Base-by-base conservation (phyloP, 1,139 yeast genomes). In the Hansenula lynferdii region DNA sequence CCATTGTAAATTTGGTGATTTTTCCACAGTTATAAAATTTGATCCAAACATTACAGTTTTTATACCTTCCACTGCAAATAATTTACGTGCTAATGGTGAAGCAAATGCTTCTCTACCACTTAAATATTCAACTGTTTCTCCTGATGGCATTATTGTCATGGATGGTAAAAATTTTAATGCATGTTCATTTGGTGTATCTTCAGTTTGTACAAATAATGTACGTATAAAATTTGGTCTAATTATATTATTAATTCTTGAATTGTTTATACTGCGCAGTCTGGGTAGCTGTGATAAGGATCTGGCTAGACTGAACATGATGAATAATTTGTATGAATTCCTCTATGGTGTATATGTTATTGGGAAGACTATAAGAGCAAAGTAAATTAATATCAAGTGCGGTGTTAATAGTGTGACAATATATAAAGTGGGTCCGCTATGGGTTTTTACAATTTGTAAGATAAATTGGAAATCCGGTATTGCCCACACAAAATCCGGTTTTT, bases 111-210 rank as follows among this genome's bases (percentile, higher is more conserved):
- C 80, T 43, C 84, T 62, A 7, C 96, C 77, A 40, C 80, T 72
- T 21, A 87, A 67, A 58, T 81, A 81, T 64, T 86, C 81, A 53
- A 67, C 57, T 23, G 78, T 72, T 22, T 64, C 69, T 8, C 65
- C 65, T 12, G 64, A 65, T 18, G 79, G 80, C 6, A 77, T 62
- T 14, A 77, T 72, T 38, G 72, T 68, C 36, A 75, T 79, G 8
- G 85, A 71, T 1, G 98, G 97, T 18, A 86, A 64, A 43, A 89
- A 92, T 64, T 92, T 92, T 43, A 92, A 67, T 0, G 98, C 97
- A 60, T 92, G 85, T 30, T 80, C 90, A 54, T 92, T 92, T 5
- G 98, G 98, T 0, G 98, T 92, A 4, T 85, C 64, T 12, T 78
- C 66, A 0, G 87, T 78, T 50, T 80, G 80, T 27, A 77, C 72